phyloP scores from a whole-genome alignment of 1,284 basidiomycete species.

The Trichosporon sp. region DNA sequence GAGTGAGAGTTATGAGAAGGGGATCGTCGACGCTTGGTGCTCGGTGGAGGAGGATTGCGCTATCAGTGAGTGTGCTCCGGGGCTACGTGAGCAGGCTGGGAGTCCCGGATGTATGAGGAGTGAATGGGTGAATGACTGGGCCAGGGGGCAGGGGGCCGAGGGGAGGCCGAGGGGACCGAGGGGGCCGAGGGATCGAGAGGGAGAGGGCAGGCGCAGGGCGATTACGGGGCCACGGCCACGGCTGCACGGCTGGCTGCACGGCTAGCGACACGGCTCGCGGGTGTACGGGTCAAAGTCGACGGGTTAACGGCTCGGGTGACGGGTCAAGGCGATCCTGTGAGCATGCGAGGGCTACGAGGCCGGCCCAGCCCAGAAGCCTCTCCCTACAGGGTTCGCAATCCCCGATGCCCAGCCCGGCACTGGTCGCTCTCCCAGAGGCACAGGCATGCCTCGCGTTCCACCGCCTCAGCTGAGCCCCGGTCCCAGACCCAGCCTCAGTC shows the following conservation, averaged over 20 bases:
- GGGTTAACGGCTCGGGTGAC: not conserved
- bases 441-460: not conserved
- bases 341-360: not conserved
- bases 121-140: not conserved
- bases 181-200: not conserved
- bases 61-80: not conserved
- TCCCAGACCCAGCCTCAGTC: no score
- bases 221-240: not conserved
- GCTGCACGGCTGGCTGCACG: not conserved
- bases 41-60: not conserved
- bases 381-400: not conserved
- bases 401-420: not conserved
- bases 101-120: not conserved
- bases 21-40: not conserved
- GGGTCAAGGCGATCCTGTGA: not conserved
- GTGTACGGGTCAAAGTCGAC: not conserved
- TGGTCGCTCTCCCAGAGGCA: not conserved
- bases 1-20: not conserved
- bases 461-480: no score
- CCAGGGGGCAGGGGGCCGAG: not conserved
- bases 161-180: not conserved
- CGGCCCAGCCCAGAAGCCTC: not conserved
- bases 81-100: not conserved
- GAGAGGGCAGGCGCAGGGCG: not conserved
- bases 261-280: not conserved